Percentiles rank a stretch among this genome's conserved stretches.
phyloP scores from a whole-genome alignment of 2,329 filamentous ascomycete species.

The Clonostachys byssicola region DNA sequence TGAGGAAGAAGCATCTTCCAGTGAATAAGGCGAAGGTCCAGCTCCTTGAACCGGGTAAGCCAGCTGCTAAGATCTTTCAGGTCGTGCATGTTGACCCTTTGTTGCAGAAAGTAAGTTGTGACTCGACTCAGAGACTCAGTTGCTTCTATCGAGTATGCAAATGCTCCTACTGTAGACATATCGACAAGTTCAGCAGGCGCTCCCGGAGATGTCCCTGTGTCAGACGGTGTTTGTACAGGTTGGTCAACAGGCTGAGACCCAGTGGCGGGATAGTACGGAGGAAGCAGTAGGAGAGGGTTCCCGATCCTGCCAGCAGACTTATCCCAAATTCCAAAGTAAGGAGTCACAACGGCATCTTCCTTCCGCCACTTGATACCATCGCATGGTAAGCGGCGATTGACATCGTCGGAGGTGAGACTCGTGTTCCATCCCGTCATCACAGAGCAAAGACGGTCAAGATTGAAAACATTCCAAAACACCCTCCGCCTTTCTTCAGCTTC shows the following conservation, averaged over 20 bases:
- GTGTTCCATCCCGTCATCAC: constrained; percentile 21
- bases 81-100: constrained; percentile 29
- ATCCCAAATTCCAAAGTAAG: constrained; percentile 41
- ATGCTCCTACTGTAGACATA: constrained; percentile 34
- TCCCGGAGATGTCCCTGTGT: background rate
- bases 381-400: constrained; percentile 19
- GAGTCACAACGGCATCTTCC: constrained; percentile 28
- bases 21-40: constrained; percentile 38
- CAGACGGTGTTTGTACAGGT: background rate
- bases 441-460: constrained; percentile 18
- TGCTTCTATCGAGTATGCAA: constrained; percentile 41
- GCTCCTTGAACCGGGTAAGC: constrained; percentile 41
- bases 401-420: constrained; percentile 21
- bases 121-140: constrained; percentile 39
- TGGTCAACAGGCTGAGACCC: constrained; percentile 9
- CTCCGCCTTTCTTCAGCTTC: constrained; percentile 22
- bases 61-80: constrained; percentile 32
- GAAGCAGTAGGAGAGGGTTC: constrained; percentile 29
- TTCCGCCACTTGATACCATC: constrained; percentile 35
- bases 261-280: constrained; percentile 9
- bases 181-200: constrained; percentile 8
- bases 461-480: constrained; percentile 25
- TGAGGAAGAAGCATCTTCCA: constrained; percentile 39
- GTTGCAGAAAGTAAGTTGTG: constrained; percentile 37
- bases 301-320: constrained; percentile 28